Evolutionary conservation across 2,329 filamentous ascomycete species (phyloP).

Genomic region (Cytospora paraplurivora): DNA sequence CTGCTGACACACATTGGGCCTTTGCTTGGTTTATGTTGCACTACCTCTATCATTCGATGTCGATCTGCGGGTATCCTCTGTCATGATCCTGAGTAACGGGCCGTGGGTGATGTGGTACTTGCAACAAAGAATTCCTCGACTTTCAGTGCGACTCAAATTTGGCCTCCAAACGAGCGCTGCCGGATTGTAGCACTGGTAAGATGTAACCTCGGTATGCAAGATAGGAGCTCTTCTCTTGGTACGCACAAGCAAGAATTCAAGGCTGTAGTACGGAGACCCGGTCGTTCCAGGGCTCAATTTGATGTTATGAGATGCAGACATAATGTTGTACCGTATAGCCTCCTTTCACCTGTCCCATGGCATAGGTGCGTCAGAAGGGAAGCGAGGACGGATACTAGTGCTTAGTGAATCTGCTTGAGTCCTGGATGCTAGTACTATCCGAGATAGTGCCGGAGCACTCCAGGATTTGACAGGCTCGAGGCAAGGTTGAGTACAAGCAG

Average conservation of each 20-base stretch:
- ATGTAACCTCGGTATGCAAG: background rate
- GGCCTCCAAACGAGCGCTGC: background rate
- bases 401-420: background rate
- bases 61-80: background rate
- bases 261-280: background rate
- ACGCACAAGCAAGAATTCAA: background rate
- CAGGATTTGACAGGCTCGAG: background rate
- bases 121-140: background rate
- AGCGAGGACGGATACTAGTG: background rate
- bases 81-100: background rate
- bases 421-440: background rate
- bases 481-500: background rate
- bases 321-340: background rate
- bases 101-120: background rate
- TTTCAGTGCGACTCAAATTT: background rate
- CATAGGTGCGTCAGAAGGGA: background rate
- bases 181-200: background rate
- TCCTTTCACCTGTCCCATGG: background rate
- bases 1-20: too few relatives aligned
- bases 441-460: background rate
- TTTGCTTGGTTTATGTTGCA: too few relatives aligned
- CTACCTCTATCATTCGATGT: background rate
- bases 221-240: background rate
- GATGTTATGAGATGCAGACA: background rate
- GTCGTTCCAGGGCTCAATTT: background rate